Evolutionary conservation across 345 rosid species (phyloP), one percentile per base, ranked within the genome.

Genomic region (Salix arbutifolia): DNA sequence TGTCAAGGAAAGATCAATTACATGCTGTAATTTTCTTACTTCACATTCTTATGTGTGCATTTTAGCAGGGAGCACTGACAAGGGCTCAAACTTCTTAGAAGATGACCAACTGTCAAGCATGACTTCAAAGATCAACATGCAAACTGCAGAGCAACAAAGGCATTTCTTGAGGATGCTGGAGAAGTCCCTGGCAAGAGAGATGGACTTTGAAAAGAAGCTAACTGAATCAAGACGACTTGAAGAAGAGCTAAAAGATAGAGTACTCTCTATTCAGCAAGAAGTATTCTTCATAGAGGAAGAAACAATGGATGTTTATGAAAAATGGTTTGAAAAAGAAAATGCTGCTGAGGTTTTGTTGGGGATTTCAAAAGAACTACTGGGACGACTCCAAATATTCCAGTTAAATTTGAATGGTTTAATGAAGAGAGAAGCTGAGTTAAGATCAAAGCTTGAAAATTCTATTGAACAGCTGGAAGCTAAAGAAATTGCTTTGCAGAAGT

Each of bases 161-260:
- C 85, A 89, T 64, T 80, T 90, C 80, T 83, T 96, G 85, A 91
- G 92, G 84, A 90, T 93, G 96, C 91, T 96, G 67, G 99, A 93
- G 87, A 91, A 90, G 78, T 91, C 99, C 73, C 84, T 96, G 89
- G 98, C 98, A 10, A 91, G 90, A 78, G 99, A 96, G 85, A 84
- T 96, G 84, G 98, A 96, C 78, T 87, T 90, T 62, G 97, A 96
- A 80, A 89, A 90, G 88, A 93, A 91, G 79, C 80, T 93, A 74
- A 81, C 81, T 18, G 98, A 96, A 72, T 87, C 96, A 40, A 88
- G 87, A 81, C 88, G 86, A 72, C 61, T 60, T 14, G 95, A 91
- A 67, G 89, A 87, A 76, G 89, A 83, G 74, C 83, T 92, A 78
- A 87, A 79, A 76, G 69, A 82, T 65, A 88, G 83, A 82, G 56